Evolutionary conservation across 2,329 filamentous ascomycete species (phyloP).

Genomic region (Geosmithia putterillii): DNA sequence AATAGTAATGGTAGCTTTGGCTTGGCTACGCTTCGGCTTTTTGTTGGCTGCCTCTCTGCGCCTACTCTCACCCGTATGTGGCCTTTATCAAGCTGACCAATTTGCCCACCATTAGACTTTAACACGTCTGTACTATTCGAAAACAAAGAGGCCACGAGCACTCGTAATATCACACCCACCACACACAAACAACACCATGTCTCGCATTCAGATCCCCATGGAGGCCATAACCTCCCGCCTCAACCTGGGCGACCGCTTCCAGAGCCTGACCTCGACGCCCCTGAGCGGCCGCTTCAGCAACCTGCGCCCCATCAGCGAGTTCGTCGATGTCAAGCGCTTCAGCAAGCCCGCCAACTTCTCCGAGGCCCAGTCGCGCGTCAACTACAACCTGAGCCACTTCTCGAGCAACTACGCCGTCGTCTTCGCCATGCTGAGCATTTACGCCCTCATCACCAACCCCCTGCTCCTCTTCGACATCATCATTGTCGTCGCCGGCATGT

Average conservation of each 20-base stretch:
- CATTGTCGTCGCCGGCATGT: slow-evolving; percentile 77
- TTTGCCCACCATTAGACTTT: too few relatives aligned
- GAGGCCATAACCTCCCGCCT: slow-evolving; percentile 85
- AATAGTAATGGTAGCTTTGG: too few relatives aligned
- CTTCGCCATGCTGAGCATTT: slow-evolving; percentile 91
- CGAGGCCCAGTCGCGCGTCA: slow-evolving; percentile 83
- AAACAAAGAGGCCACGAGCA: background rate
- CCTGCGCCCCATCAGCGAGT: slow-evolving; percentile 81
- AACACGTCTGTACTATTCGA: background rate
- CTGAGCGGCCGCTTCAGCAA: slow-evolving; percentile 80
- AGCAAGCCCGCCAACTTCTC: slow-evolving; percentile 88
- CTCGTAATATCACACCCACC: slow-evolving; percentile 4
- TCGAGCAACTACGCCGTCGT: slow-evolving; percentile 96
- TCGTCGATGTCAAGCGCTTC: slow-evolving; percentile 88
- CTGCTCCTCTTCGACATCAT: slow-evolving; percentile 85
- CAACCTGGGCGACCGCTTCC: slow-evolving; percentile 76
- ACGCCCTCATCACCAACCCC: slow-evolving; percentile 82
- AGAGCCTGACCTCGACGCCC: slow-evolving; percentile 67
- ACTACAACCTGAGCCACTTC: slow-evolving; percentile 96
- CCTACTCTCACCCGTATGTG: too few relatives aligned
- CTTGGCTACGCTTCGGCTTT: too few relatives aligned
- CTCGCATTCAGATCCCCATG: slow-evolving; percentile 83
- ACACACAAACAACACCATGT: slow-evolving; percentile 41
- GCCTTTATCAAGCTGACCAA: too few relatives aligned
- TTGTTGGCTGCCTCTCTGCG: too few relatives aligned